A percentile compares a stretch with the other conserved stretches of the same genome.
phyloP scores from a whole-genome alignment of 1,139 yeast genomes.

The Yarrowia galli region DNA sequence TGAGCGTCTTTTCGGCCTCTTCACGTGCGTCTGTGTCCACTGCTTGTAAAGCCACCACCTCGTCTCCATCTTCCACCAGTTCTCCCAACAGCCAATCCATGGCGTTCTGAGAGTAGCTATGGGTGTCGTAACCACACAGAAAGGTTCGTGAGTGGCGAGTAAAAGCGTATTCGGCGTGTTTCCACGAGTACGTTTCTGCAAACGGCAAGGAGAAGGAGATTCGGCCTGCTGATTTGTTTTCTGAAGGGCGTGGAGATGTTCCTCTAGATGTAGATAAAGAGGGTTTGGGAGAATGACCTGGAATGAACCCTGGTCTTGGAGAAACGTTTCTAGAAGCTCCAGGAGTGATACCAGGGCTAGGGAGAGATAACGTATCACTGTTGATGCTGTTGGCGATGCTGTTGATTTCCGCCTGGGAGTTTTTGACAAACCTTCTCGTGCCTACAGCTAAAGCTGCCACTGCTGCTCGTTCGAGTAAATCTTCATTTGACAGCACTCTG shows the following conservation, averaged over 20 bases:
- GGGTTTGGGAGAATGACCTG: neutral
- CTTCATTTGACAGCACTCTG: neutral
- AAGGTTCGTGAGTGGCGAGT: slow-evolving; percentile 67
- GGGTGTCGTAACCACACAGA: slow-evolving; percentile 67
- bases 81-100: slow-evolving; percentile 72
- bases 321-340: neutral
- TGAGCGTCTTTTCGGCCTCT: slow-evolving; percentile 49
- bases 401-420: neutral
- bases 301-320: neutral
- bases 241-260: neutral
- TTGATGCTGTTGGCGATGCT: too few relatives aligned
- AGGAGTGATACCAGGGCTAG: neutral
- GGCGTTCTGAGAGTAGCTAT: slow-evolving; percentile 64
- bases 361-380: neutral
- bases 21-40: slow-evolving; percentile 54
- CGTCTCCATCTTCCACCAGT: slow-evolving; percentile 69
- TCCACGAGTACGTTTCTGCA: slow-evolving; percentile 25
- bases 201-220: slow-evolving; percentile 7
- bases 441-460: slow-evolving; percentile 10
- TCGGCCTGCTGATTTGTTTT: slow-evolving; percentile 1
- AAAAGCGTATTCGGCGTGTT: slow-evolving; percentile 55
- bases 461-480: slow-evolving; percentile 11
- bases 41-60: slow-evolving; percentile 66
- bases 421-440: neutral
- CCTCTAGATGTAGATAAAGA: neutral